Percentiles rank a stretch among this genome's conserved stretches.
Evolutionary conservation across 176 grass and related monocot species (phyloP).

Genomic region (Puya raimondii): DNA sequence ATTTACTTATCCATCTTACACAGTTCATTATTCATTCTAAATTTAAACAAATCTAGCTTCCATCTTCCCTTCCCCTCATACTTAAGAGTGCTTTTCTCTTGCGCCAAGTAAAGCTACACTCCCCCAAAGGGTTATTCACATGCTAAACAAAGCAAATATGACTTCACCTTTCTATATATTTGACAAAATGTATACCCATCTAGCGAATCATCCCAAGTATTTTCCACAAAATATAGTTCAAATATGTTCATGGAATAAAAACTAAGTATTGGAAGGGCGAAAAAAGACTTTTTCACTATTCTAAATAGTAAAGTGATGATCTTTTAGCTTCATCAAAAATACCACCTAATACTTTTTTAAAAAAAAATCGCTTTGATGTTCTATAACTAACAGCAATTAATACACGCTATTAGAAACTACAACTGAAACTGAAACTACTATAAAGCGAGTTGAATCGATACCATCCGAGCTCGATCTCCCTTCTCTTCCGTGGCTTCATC

Average conservation of each 20-base stretch:
- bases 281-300: not conserved
- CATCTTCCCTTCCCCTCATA: not conserved
- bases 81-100: not conserved
- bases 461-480: conserved; percentile 28
- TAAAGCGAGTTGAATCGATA: not conserved
- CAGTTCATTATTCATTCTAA: no score
- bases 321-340: not conserved
- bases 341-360: not conserved
- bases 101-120: no score
- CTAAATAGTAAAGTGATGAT: not conserved
- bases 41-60: not conserved
- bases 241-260: not conserved
- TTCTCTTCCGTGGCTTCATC: conserved; percentile 32
- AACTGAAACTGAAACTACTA: not conserved
- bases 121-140: no score
- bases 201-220: no score
- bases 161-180: no score
- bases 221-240: not conserved
- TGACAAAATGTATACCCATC: no score
- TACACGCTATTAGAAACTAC: not conserved
- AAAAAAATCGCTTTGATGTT: not conserved
- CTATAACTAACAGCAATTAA: not conserved
- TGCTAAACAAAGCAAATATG: no score
- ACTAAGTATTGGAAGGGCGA: not conserved
- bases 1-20: not conserved